phyloP scores from a whole-genome alignment of 306 rosid genomes.

The Prunus kanzakura region DNA sequence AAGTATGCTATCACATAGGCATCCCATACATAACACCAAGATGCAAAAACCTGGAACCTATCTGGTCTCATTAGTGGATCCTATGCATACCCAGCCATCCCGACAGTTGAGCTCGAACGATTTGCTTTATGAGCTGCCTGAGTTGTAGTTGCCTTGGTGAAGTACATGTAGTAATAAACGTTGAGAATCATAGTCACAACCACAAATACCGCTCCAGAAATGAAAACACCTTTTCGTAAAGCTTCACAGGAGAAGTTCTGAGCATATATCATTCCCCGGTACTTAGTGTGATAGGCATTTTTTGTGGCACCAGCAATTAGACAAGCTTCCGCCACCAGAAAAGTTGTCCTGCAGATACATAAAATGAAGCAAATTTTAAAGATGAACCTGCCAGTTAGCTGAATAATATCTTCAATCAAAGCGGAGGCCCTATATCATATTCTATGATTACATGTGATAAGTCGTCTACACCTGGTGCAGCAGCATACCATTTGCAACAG shows the following conservation, averaged over 20 bases:
- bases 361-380: neutral
- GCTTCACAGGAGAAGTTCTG: slow-evolving; percentile 82
- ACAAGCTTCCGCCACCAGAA: slow-evolving; percentile 85
- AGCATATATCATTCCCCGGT: slow-evolving; percentile 67
- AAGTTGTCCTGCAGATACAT: slow-evolving; percentile 51
- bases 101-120: slow-evolving; percentile 66
- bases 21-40: slow-evolving; percentile 15
- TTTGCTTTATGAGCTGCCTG: slow-evolving; percentile 61
- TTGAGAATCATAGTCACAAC: slow-evolving; percentile 88
- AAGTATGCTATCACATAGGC: slow-evolving; percentile 21
- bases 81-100: slow-evolving; percentile 81
- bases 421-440: no score
- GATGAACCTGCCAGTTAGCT: neutral
- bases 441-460: no score
- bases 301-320: slow-evolving; percentile 84
- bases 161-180: slow-evolving; percentile 87
- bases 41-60: slow-evolving; percentile 29
- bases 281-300: slow-evolving; percentile 94
- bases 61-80: neutral
- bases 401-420: neutral
- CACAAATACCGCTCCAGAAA: slow-evolving; percentile 83
- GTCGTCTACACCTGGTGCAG: neutral
- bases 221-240: slow-evolving; percentile 80
- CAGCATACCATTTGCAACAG: neutral
- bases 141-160: slow-evolving; percentile 70